Evolutionary conservation across 2,329 filamentous ascomycete species (phyloP), one percentile per base, ranked within the genome.

Genomic region (Akanthomyces uredinophilus): DNA sequence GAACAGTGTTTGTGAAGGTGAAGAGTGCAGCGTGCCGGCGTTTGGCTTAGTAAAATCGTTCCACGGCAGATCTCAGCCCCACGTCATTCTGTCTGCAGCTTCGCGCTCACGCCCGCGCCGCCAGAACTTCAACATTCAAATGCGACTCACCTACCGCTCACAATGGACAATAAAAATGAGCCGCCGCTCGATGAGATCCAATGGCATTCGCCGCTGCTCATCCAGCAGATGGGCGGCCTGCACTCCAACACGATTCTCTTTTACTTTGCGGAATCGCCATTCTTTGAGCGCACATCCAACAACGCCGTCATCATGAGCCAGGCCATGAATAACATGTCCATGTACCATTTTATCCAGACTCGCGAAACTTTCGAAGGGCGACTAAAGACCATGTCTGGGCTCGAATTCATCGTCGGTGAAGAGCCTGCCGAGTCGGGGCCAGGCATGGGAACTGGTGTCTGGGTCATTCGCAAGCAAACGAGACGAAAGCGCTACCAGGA

Each of bases 391-490:
- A 89, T 89, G 86, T 81, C 82, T 1, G 87, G 87, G 3, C 76
- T 88, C 53, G 87, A 89, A 74, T 89, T 86, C 70, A 79, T 87
- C 56, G 85, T 89, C 58, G 84, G 84, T 43, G 83, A 88, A 69
- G 84, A 87, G 66, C 86, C 85, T 1, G 84, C 84, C 32, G 85
- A 88, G 72, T 85, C 81, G 68, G 83, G 79, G 0, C 84, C 84
- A 0, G 84, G 84, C n/a, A 86, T 83, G 46, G 86, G 86, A 51
- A 88, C 86, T 0, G 86, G 86, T 32, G 85, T 89, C 10, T 89
- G 86, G 86, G 83, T 88, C 32, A 87, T 89, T 67, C 82, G 85
- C 69, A 89, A 89, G 77, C 87, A 89, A 74, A 85, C 81, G 29
- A 77, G 87, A 55, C 79, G 82, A 64, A 87, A 87, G 74, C 76